These are phyloP conservation scores for Chaetomium globosum DNA, from an alignment of 2,329 filamentous ascomycete genomes.

Conservation along the genomic window DNA sequence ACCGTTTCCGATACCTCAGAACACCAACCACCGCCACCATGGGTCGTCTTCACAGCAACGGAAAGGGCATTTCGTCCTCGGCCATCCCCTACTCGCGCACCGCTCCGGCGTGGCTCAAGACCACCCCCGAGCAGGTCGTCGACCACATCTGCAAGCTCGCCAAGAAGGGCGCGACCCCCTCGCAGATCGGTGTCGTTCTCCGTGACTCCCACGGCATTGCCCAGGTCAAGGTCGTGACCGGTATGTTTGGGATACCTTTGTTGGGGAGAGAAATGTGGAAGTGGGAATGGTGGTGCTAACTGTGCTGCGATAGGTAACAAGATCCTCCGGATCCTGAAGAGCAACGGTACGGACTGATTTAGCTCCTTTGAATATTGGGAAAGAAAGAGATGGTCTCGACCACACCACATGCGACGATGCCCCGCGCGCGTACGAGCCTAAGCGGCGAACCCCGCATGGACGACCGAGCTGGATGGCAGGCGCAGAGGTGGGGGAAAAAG, in stretches of 20 bases:
- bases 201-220: constrained; percentile 97
- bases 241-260: constrained; percentile 58
- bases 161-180: constrained; percentile 97
- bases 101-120: constrained; percentile 95
- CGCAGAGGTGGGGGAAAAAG: not conserved
- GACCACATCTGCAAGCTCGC: constrained; percentile 99
- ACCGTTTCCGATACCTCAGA: constrained; percentile 42
- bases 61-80: constrained; percentile 97
- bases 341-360: constrained; percentile 78
- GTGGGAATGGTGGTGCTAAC: constrained; percentile 43
- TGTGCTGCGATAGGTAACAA: constrained; percentile 77
- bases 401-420: constrained; percentile 21
- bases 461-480: constrained; percentile 8
- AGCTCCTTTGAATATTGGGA: constrained; percentile 30
- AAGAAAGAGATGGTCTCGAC: constrained; percentile 33
- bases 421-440: constrained; percentile 4
- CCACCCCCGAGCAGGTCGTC: constrained; percentile 95
- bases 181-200: constrained; percentile 98
- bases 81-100: constrained; percentile 96
- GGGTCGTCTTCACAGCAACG: constrained; percentile 98
- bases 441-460: not conserved
- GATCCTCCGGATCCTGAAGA: constrained; percentile 99
- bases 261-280: not conserved
- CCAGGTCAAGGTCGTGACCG: constrained; percentile 96
- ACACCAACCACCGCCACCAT: constrained; percentile 60